Conservation (phyloP, 73 alveolate genomes). For the Blepharisma stoltei region DNA sequence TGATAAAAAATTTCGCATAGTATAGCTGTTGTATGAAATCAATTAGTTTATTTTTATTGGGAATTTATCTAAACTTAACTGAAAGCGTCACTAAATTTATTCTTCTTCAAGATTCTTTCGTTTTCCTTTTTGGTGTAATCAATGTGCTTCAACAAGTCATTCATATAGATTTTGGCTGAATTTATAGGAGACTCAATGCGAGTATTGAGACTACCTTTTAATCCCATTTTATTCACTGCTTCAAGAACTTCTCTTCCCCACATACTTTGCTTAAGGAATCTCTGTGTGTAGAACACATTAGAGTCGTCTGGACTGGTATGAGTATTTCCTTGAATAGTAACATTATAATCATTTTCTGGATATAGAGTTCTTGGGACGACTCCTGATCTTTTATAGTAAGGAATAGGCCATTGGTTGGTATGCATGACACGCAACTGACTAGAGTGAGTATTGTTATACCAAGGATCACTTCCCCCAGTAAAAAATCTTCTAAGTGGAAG, state of each 20-base stretch:
- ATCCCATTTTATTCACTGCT: background rate
- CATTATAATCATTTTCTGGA: conserved; percentile 35
- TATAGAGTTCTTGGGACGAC: conserved; percentile 11
- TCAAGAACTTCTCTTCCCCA: conserved; percentile 31
- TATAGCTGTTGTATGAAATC: no score
- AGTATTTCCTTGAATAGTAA: background rate
- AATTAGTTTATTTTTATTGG: no score
- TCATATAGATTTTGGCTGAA: conserved; percentile 13
- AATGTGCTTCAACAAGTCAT: conserved; percentile 17
- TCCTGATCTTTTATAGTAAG: conserved; percentile 22
- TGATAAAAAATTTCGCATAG: no score
- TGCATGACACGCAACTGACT: conserved; percentile 21
- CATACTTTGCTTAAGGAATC: background rate
- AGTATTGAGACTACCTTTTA: background rate
- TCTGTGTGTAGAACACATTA: background rate
- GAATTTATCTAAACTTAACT: background rate
- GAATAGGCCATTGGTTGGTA: conserved; percentile 35
- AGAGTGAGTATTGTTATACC: background rate
- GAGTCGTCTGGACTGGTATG: background rate
- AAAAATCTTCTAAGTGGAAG: no score
- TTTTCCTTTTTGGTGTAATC: conserved; percentile 21
- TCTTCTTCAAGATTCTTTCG: conserved; percentile 9
- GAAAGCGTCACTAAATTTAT: conserved; percentile 11
- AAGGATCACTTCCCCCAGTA: no score
- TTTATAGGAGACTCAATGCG: background rate